Base-by-base conservation (phyloP, 2,329 filamentous ascomycete genomes). In the Cordyceps farinosa region DNA sequence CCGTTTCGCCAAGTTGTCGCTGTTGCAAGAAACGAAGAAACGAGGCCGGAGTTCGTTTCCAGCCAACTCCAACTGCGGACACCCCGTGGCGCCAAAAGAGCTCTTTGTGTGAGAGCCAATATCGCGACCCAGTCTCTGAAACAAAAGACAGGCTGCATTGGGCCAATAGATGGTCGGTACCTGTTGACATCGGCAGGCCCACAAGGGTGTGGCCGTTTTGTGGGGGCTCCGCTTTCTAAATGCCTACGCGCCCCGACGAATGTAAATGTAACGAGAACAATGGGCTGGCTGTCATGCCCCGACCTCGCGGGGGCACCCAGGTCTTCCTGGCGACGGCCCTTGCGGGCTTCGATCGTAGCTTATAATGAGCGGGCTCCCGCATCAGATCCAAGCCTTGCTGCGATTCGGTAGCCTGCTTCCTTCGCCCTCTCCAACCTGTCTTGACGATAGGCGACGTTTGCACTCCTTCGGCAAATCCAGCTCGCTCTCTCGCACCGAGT, bases 151-250 rank as follows among this genome's bases (percentile, higher is more conserved):
- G 42, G 42, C 42, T 22, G 42, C 13, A 54, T 61, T 45, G 34
- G 44, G 44, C 59, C 59, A 61, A 61, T 61, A 48, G 51, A 55
- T 48, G 40, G 40, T 34, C 51, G 51, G 60, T 56, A 40, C 60
- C 60, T 62, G 56, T 47, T 55, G 40, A 34, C 50, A 52, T 61
- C 51, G 34, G 34, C n/a, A n/a, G 52, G 42, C 34, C 51, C 42
- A 50, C 58, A 61, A 42, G 60, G 60, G 44, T 61, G 59, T 55
- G 50, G 59, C 51, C 57, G 59, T 30, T 54, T 44, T 50, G 50
- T 34, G 42, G 60, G 59, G 60, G 32, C 42, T 50, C 60, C 42
- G 42, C 51, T 50, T 50, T 62, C 51, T 50, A 22, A 62, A 62
- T 62, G 44, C 42, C 50, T 61, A 55, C 59, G 51, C 50, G 51